phyloP scores from a whole-genome alignment of 306 rosid genomes.

The Medicago ruthenica region DNA sequence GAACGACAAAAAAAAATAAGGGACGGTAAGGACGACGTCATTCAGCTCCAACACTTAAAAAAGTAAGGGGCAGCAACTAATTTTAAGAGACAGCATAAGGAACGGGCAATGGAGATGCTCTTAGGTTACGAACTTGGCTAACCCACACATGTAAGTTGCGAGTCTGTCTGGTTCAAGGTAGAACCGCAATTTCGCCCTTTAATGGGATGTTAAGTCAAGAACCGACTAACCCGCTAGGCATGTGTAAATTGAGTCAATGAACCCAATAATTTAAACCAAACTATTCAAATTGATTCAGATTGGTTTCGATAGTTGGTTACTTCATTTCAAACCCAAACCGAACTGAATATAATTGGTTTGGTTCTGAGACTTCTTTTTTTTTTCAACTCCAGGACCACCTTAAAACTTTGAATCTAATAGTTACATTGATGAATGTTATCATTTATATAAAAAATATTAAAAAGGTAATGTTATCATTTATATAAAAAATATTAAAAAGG shows the following conservation, averaged over 20 bases:
- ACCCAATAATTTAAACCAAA: not conserved
- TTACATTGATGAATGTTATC: not conserved
- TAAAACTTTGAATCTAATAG: not conserved
- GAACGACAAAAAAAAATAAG: no score
- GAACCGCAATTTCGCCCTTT: no score
- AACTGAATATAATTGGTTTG: not conserved
- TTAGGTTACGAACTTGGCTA: no score
- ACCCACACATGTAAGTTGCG: no score
- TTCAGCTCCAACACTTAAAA: no score
- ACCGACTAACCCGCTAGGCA: not conserved
- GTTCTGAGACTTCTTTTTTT: not conserved
- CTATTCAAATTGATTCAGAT: not conserved
- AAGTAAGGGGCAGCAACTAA: no score
- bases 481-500: not conserved
- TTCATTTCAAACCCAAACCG: not conserved
- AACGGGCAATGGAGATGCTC: no score
- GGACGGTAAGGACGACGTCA: no score
- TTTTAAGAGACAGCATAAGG: no score
- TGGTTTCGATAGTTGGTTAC: not conserved
- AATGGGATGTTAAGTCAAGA: no score
- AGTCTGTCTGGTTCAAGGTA: no score
- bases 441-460: not conserved
- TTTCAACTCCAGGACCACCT: not conserved
- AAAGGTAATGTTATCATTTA: not conserved
- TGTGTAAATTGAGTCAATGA: not conserved